Evolutionary conservation across 73 alveolate species (phyloP), one percentile per base, ranked within the genome.

Genomic region (Paramecium caudatum): DNA sequence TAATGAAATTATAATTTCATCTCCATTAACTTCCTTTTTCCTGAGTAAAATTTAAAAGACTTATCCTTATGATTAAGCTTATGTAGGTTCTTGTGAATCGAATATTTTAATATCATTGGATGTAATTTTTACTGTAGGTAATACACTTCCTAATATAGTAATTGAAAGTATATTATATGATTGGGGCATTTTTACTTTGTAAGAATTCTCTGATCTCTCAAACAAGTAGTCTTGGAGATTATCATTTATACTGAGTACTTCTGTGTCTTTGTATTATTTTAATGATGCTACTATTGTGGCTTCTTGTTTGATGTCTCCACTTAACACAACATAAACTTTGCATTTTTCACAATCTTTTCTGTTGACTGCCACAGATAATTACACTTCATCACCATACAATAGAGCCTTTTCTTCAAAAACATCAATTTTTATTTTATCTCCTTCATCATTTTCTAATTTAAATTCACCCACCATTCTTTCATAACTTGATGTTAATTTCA

Each of bases 401-500:
- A 12, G 9, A 5, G 46, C 78, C n/a, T 55, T 55, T 23, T 55
- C 46, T 23, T 55, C 41, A 55, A 55, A 55, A 10, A 55, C 27
- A 23, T 55, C 80, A 10, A 55, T 9, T 55, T 55, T 55, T 19
- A 55, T 19, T 19, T 55, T 55, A 2, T 55, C 45, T 23, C 46
- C 2, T 23, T 55, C 80, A 19, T 55, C 45, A 55, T 55, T 23
- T 55, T 55, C 80, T 9, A 55, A 55, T 55, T 23, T 55, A 15
- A 55, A 55, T 55, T 55, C 41, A 27, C 80, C 80, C 80, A 55
- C 80, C 80, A 55, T 55, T 10, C 80, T 55, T 27, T 1, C 30
- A 55, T 55, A 55, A 2, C 10, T 21, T 23, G 4, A 4, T 23
- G 80, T 37, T 9, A 55, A 12, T 9, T 55, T 15, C 80, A 55